These are phyloP conservation scores for Apophysomyces trapeziformis DNA, from an alignment of 371 early-diverging fungal genomes.

Conservation along the genomic window DNA sequence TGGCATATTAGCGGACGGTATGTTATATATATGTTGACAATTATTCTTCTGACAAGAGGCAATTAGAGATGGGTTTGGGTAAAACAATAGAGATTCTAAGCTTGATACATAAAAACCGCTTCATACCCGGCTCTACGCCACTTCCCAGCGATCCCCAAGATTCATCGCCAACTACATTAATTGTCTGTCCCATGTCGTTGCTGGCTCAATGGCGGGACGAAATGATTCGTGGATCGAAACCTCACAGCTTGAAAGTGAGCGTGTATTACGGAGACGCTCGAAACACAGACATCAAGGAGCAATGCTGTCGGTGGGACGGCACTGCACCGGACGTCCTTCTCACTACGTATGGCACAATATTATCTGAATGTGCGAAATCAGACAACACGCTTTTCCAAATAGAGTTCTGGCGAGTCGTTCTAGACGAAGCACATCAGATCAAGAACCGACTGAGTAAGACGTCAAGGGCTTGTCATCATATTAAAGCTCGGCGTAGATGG, in stretches of 20 bases:
- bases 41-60: not conserved
- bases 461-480: constrained; percentile 60
- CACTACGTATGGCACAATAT: constrained; percentile 70
- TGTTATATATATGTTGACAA: not conserved
- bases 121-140: constrained; percentile 16
- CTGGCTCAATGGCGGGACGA: constrained; percentile 80
- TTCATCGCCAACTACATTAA: constrained; percentile 58
- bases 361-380: constrained; percentile 51
- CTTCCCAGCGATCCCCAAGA: not conserved
- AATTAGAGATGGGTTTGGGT: constrained; percentile 86
- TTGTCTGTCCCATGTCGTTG: constrained; percentile 76
- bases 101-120: constrained; percentile 67
- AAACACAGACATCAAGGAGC: constrained; percentile 10
- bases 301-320: constrained; percentile 36
- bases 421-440: constrained; percentile 85
- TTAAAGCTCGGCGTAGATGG: constrained; percentile 75
- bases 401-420: constrained; percentile 66
- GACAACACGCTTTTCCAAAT: constrained; percentile 31
- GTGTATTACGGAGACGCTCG: constrained; percentile 63
- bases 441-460: constrained; percentile 63
- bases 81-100: constrained; percentile 88
- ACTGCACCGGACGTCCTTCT: constrained; percentile 61
- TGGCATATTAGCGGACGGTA: constrained; percentile 77
- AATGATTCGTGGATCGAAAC: constrained; percentile 51
- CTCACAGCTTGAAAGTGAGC: constrained; percentile 44